Evolutionary conservation across 805 yeast genomes (phyloP), one percentile per base, ranked within the genome.

Genomic region (Saturnispora saitoi): DNA sequence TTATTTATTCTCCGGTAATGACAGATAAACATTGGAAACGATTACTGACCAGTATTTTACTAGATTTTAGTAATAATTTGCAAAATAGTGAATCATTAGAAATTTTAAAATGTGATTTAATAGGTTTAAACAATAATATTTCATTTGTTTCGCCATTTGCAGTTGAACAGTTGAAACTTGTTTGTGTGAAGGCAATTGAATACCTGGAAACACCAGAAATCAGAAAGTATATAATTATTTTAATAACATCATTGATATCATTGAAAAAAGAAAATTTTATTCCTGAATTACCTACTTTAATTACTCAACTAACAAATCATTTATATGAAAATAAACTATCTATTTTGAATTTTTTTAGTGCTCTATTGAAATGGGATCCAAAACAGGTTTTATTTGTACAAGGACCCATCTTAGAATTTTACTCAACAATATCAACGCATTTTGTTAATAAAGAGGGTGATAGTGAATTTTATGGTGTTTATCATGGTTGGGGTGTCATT

Each of bases 1-100:
- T 46, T 12, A 14, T 46, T 12, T 46, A 46, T 26, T 20, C 40
- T 12, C 42, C 38, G 14, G 9, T 40, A 14, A 39, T 46, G 48
- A 19, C 20, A 7, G 40, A 40, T 19, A 8, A 17, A 5, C 40
- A 46, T 26, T 46, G 48, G 48, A 12, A 17, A 24, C 24, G 20
- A 19, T 30, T 46, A 10, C 15, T 46, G 34, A 17, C 31, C n/a
- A 10, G n/a, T 4, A 14, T 46, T 4, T 12, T 22, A 7, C 4
- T 14, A 12, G 48, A 46, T 28, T 46, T 46, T n/a, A 39, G 12
- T 22, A 14, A 12, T 5, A 15, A 29, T 41, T 4, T 22, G 22
- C 30, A 6, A 4, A 26, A 32, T 11, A 17, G 6, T 20, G 8
- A 17, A 24, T 37, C 26, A 3, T 26, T 31, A 9, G 39, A 22